phyloP scores from a whole-genome alignment of 371 early-diverging fungal genomes.

The Actinomortierella wolfii region DNA sequence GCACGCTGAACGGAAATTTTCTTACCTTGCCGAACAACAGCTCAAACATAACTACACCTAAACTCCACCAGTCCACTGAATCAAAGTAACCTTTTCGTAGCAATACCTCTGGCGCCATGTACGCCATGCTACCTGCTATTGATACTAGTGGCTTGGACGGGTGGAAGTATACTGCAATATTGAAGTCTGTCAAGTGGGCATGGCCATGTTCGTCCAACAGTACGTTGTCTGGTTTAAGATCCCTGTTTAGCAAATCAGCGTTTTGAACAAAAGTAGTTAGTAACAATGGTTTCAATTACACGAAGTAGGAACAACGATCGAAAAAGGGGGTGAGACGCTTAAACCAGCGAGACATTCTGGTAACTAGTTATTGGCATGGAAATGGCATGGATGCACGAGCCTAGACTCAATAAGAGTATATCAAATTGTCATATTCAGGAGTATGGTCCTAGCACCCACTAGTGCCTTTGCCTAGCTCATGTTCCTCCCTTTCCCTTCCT shows the following conservation, averaged over 20 bases:
- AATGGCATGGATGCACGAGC: too few species aligned
- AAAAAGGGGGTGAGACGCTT: too few species aligned
- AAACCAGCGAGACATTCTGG: too few species aligned
- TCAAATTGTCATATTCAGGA: not conserved
- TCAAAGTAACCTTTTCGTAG: slow-evolving; percentile 69
- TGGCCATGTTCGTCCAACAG: slow-evolving; percentile 87
- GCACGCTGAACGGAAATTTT: too few species aligned
- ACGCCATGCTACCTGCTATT: slow-evolving; percentile 80
- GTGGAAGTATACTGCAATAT: slow-evolving; percentile 73
- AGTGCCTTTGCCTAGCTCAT: too few species aligned
- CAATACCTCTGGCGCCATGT: slow-evolving; percentile 86
- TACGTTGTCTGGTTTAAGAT: slow-evolving; percentile 94
- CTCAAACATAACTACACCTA: slow-evolving; percentile 87
- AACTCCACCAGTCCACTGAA: slow-evolving; percentile 89
- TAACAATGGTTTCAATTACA: not conserved
- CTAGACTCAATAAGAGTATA: not conserved
- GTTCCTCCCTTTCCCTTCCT: not conserved
- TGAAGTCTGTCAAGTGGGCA: slow-evolving; percentile 90
- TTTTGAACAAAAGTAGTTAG: not conserved
- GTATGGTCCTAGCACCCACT: not conserved
- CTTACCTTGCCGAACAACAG: slow-evolving; percentile 71
- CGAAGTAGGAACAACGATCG: too few species aligned
- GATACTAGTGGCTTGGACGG: slow-evolving; percentile 62
- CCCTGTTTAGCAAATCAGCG: slow-evolving; percentile 51
- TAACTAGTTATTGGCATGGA: too few species aligned